Base-by-base conservation (phyloP, 225 moss, liverwort and hornwort genomes). In the Ulota crispa region DNA sequence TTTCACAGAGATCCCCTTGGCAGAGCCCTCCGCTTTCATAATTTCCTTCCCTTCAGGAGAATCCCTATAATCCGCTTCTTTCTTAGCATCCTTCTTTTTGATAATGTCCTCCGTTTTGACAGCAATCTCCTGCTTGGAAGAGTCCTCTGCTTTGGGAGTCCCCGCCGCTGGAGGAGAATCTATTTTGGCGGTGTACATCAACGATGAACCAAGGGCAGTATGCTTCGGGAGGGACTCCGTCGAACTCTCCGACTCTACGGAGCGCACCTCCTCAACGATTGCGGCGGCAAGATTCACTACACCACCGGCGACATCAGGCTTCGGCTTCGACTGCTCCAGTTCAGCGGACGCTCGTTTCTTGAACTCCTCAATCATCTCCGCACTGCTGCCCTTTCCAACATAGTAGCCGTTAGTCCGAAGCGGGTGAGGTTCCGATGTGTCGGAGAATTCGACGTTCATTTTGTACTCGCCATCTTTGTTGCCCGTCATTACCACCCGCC, bases 401-500 rank as follows among this genome's bases (percentile, higher is more conserved):
- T 72, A 90, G 18, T 84, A 90, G 1, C 90, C 90, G 2, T 1
- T 6, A 39, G 1, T 34, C 21, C 90, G 84, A 9, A 90, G 55
- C 69, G 6, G 52, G n/a, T 75, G 54, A 2, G 82, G 77, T 39
- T 72, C 63, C 63, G 8, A 54, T 2, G 4, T 13, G 16, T 50
- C 86, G 7, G 16, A 0, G 12, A 90, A 85, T 36, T 82, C 67
- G 30, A 90, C 64, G 19, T 2, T 59, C 86, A 90, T 86, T 6
- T 3, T 31, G 16, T 19, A 86, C 15, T 82, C 81, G 6, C 70
- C 71, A 74, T 86, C 65, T 50, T 16, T 75, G 45, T 62, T 2
- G 6, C 90, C 90, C 26, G 9, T 73, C 70, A 86, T 71, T 10
- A 67, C 84, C 66, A 82, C 0, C 8, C 0, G 11, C 42, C 88